These are phyloP conservation scores for Syncephalastrum monosporum DNA, from an alignment of 371 early-diverging fungal species.

Conservation along the genomic window DNA sequence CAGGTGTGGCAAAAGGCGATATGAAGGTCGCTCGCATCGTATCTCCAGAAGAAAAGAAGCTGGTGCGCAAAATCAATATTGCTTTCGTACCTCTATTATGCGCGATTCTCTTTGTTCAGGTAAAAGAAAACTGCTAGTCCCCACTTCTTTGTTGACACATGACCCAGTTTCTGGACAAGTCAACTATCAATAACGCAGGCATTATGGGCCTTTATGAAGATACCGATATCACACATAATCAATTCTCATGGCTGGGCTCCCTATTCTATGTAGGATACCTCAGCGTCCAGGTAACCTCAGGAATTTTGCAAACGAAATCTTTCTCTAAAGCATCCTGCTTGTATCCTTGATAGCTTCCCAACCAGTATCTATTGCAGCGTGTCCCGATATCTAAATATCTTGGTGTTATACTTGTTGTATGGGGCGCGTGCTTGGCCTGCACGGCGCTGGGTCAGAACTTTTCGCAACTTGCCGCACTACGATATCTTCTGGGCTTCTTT, in stretches of 20 bases:
- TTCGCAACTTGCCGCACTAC: constrained; percentile 26
- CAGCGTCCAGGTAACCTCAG: constrained; percentile 24
- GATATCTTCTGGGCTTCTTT: constrained; percentile 31
- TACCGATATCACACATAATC: constrained; percentile 16
- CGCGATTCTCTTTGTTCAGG: constrained; percentile 19
- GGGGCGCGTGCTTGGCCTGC: constrained; percentile 26
- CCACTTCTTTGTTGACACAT: background rate
- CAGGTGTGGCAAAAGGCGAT: too few species aligned
- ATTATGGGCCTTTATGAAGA: constrained; percentile 27
- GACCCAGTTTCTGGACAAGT: constrained; percentile 35
- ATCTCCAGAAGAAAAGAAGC: constrained; percentile 12
- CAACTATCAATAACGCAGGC: constrained; percentile 24
- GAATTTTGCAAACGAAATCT: background rate
- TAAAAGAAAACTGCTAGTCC: constrained; percentile 1
- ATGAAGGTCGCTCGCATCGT: background rate
- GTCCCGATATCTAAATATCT: constrained; percentile 29
- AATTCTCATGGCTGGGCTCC: constrained; percentile 34
- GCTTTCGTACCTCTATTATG: constrained; percentile 16
- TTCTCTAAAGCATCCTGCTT: background rate
- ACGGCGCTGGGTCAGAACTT: constrained; percentile 29
- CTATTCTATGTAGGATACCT: constrained; percentile 41
- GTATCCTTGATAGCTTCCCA: constrained; percentile 24
- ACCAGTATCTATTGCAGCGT: constrained; percentile 34
- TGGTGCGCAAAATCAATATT: constrained; percentile 17
- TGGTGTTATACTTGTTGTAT: constrained; percentile 28